Evolutionary conservation across 2,329 filamentous ascomycete species (phyloP), one percentile per base, ranked within the genome.

Genomic region (Ascocoryne sarcoides): DNA sequence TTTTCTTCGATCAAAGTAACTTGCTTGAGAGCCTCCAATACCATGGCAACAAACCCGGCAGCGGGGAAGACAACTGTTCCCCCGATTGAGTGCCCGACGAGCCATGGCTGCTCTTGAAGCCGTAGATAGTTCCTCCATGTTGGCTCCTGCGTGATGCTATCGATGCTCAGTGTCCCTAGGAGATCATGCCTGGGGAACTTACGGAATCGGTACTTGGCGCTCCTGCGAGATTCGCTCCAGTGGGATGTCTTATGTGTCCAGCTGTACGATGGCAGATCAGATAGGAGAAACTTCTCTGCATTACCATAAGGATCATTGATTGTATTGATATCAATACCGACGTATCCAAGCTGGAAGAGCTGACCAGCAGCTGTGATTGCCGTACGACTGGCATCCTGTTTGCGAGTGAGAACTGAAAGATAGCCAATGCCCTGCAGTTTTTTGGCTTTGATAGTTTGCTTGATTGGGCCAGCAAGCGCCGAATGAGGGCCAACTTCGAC

Each of bases 231-330:
- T 32, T 76, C 72, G 44, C 71, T 65, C 72, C 73, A 76, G 51
- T 74, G 73, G 1, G 53, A 58, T 18, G 64, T 69, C 18, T 60
- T 55, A 43, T 75, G 72, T 20, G 75, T 72, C 71, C 73, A 76
- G 2, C 68, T 64, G 44, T 76, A 76, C 1, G 64, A 60, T 2
- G 73, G 73, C 21, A 76, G 53, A 31, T 56, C 51, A 7, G 51
- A 44, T 41, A 42, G 4, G 43, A 46, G 16, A 42, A 23, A n/a
- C 21, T 52, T 45, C 69, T 59, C 43, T 66, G 66, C 35, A 62
- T 61, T 0, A 64, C 63, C 23, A 65, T 61, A 2, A 8, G 66
- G 64, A 45, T 66, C 66, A 51, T 73, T 75, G 52, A 73, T 61
- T 2, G 62, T 61, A 16, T 58, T 56, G 30, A 75, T 65, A 37